phyloP scores from a whole-genome alignment of 2,329 filamentous ascomycete species.

The Arthrobotrys pseudoclavata region DNA sequence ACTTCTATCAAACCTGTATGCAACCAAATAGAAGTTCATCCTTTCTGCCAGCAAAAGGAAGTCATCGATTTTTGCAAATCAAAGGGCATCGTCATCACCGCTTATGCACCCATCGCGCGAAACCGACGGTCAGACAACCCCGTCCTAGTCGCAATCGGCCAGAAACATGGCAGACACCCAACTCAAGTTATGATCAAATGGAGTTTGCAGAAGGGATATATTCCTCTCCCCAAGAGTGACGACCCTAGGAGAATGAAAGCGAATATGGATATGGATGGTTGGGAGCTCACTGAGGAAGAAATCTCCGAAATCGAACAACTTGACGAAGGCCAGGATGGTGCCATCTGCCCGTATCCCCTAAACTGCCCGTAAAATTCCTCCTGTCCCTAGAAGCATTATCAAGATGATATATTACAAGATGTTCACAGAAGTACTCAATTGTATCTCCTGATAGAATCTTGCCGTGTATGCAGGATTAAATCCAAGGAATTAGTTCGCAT shows the following conservation, averaged over 20 bases:
- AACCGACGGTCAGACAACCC: slow-evolving; percentile 79
- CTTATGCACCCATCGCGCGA: slow-evolving; percentile 82
- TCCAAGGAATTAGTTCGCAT: slow-evolving; percentile 26
- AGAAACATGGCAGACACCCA: slow-evolving; percentile 78
- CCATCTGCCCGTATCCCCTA: slow-evolving; percentile 50
- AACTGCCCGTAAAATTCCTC: slow-evolving; percentile 28
- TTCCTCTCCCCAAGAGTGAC: slow-evolving; percentile 80
- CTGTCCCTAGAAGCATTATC: not conserved
- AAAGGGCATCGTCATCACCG: slow-evolving; percentile 79
- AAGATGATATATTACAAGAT: not conserved
- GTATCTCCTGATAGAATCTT: not conserved
- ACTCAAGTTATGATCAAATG: slow-evolving; percentile 83
- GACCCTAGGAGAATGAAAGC: slow-evolving; percentile 74
- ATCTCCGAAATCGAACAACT: slow-evolving; percentile 74
- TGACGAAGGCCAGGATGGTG: slow-evolving; percentile 70
- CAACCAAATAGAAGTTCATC: slow-evolving; percentile 86
- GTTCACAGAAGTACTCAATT: not conserved
- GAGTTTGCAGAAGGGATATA: slow-evolving; percentile 80
- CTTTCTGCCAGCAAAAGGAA: slow-evolving; percentile 80
- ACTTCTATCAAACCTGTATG: slow-evolving; percentile 71
- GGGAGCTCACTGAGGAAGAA: slow-evolving; percentile 75
- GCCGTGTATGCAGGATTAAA: not conserved
- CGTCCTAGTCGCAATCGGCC: slow-evolving; percentile 74
- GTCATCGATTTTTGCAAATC: slow-evolving; percentile 76
- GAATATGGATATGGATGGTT: slow-evolving; percentile 75